phyloP scores from a whole-genome alignment of 2,329 filamentous ascomycete genomes.

The Trichoderma sp. region DNA sequence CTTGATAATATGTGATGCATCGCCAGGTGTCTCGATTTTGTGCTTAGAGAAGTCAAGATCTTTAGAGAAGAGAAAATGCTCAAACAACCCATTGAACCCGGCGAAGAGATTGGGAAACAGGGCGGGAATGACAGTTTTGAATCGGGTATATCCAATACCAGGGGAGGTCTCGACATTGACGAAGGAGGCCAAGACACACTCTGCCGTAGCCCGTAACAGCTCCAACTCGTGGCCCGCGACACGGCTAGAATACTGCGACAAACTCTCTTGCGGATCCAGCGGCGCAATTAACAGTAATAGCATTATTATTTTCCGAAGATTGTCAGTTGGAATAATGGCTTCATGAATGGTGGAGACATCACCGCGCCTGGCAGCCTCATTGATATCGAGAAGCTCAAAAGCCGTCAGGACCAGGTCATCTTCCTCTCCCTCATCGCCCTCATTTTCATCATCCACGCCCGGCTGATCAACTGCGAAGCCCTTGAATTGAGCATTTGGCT shows the following conservation, averaged over 20 bases:
- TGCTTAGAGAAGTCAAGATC: conserved; percentile 66
- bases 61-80: conserved; percentile 74
- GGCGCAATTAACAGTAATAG: conserved; percentile 68
- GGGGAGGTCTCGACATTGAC: conserved; percentile 64
- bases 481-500: conserved; percentile 26
- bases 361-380: conserved; percentile 59
- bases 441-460: conserved; percentile 46
- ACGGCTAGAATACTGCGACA: conserved; percentile 61
- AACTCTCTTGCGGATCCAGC: conserved; percentile 62
- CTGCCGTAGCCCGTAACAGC: conserved; percentile 61
- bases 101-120: conserved; percentile 68
- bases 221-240: conserved; percentile 58
- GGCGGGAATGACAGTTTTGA: conserved; percentile 59
- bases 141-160: conserved; percentile 62
- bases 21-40: conserved; percentile 33
- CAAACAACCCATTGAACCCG: conserved; percentile 68
- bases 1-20: conserved; percentile 25
- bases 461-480: conserved; percentile 52
- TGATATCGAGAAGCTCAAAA: conserved; percentile 66
- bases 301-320: conserved; percentile 70
- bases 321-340: conserved; percentile 73
- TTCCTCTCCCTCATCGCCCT: conserved; percentile 52
- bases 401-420: conserved; percentile 69
- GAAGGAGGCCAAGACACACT: conserved; percentile 67
- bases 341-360: conserved; percentile 54